A percentile compares a stretch with the other conserved stretches of the same genome.
These are phyloP conservation scores for Aspergillus transmontanensis DNA, from an alignment of 2,329 filamentous ascomycete genomes.

Conservation along the genomic window DNA sequence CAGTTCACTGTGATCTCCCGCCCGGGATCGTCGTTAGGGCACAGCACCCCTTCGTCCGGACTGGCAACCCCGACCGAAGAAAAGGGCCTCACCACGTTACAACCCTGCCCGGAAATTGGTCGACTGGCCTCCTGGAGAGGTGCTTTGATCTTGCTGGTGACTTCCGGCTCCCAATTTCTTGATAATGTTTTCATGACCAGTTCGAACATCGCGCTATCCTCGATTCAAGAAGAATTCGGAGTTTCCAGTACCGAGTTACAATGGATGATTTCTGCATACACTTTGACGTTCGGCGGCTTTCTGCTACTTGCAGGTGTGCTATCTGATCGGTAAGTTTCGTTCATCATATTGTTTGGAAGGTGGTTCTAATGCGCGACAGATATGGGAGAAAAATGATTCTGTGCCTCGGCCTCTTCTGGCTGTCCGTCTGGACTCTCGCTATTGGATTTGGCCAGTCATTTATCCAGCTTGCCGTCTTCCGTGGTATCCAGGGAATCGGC, in stretches of 20 bases:
- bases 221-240: conserved; percentile 43
- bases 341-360: neutral
- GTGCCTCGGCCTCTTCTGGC: conserved; percentile 39
- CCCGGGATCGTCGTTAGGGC: conserved; percentile 13
- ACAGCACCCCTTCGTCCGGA: conserved; percentile 18
- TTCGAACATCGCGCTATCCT: conserved; percentile 45
- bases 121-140: conserved; percentile 43
- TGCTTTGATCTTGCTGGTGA: conserved; percentile 41
- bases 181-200: conserved; percentile 51
- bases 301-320: conserved; percentile 37
- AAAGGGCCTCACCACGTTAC: conserved; percentile 23
- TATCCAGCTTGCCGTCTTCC: conserved; percentile 38
- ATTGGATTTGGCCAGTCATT: conserved; percentile 47
- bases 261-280: conserved; percentile 48
- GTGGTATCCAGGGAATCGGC: conserved; percentile 52
- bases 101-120: conserved; percentile 34
- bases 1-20: conserved; percentile 21
- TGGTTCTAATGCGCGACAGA: conserved; percentile 16
- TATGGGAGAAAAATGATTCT: conserved; percentile 44
- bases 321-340: conserved; percentile 31
- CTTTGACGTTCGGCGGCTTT: conserved; percentile 44
- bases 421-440: conserved; percentile 39
- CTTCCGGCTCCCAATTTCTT: conserved; percentile 47
- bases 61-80: conserved; percentile 22
- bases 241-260: conserved; percentile 40